Conservation (phyloP, 2,329 filamentous ascomycete genomes). For the Colletotrichum sp. region DNA sequence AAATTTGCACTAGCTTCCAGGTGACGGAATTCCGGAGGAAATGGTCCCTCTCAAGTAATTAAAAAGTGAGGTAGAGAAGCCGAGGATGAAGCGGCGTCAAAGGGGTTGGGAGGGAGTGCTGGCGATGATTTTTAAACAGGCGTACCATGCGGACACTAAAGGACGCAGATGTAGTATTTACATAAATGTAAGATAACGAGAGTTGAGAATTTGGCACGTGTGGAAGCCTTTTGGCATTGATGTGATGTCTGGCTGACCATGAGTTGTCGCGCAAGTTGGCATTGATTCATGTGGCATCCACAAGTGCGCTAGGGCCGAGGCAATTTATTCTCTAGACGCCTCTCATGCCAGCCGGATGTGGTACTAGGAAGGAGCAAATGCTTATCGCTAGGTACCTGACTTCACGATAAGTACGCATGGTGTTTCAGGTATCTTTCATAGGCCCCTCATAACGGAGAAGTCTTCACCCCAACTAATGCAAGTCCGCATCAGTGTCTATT, state of each 20-base stretch:
- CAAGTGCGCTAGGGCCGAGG: not conserved
- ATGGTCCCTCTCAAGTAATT: not conserved
- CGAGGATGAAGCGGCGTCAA: not conserved
- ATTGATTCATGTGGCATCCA: not conserved
- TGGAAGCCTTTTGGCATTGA: not conserved
- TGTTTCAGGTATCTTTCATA: not conserved
- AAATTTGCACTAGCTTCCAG: not conserved
- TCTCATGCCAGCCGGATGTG: not conserved
- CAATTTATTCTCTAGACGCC: not conserved
- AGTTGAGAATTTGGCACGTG: not conserved
- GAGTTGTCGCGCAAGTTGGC: not conserved
- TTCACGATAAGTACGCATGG: not conserved
- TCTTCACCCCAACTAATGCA: not conserved
- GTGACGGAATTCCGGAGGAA: not conserved
- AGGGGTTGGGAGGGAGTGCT: not conserved
- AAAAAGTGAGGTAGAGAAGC: not conserved
- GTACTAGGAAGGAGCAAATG: not conserved
- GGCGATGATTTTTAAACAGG: not conserved
- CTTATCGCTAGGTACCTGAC: not conserved
- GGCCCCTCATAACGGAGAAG: not conserved
- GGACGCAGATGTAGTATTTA: slow-evolving; percentile 4
- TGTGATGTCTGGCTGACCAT: not conserved
- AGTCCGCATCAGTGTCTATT: not conserved
- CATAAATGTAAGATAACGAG: slow-evolving; percentile 11
- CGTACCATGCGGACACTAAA: not conserved